Percentiles rank a stretch among this genome's conserved stretches.
These are phyloP conservation scores for Apiosordaria backusii DNA, from an alignment of 495 filamentous ascomycete species.

Conservation along the genomic window DNA sequence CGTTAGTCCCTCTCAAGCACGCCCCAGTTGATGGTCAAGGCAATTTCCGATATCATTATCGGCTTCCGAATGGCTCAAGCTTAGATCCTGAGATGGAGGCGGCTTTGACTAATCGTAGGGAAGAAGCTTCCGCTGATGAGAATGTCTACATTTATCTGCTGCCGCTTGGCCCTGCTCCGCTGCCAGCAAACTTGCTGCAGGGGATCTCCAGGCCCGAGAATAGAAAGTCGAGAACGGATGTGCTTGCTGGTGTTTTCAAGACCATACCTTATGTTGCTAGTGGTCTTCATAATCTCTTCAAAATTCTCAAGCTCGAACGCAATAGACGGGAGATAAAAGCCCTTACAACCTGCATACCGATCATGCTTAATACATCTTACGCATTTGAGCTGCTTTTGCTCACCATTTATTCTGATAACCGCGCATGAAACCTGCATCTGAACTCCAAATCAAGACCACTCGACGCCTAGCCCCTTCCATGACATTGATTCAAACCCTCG, in stretches of 20 bases:
- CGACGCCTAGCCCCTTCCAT: not conserved
- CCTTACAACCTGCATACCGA: too few species aligned
- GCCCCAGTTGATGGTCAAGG: not conserved
- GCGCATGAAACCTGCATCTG: too few species aligned
- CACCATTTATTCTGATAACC: too few species aligned
- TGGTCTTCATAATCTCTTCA: not conserved
- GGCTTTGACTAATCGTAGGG: not conserved
- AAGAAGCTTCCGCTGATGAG: not conserved
- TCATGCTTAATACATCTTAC: too few species aligned
- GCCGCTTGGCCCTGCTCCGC: not conserved
- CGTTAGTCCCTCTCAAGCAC: not conserved
- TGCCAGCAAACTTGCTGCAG: not conserved
- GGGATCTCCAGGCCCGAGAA: not conserved
- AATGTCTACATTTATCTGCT: not conserved
- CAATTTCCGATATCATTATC: not conserved
- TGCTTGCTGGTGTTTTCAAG: not conserved
- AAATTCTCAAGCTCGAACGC: too few species aligned
- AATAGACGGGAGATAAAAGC: too few species aligned
- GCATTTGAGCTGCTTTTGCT: too few species aligned
- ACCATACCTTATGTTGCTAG: not conserved
- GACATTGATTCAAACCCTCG: not conserved
- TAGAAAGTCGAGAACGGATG: not conserved
- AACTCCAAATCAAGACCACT: too few species aligned
- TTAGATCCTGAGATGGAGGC: not conserved
- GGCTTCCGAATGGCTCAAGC: not conserved